These are phyloP conservation scores for Starmerella powellii DNA, from an alignment of 805 yeast genomes.

Conservation along the genomic window DNA sequence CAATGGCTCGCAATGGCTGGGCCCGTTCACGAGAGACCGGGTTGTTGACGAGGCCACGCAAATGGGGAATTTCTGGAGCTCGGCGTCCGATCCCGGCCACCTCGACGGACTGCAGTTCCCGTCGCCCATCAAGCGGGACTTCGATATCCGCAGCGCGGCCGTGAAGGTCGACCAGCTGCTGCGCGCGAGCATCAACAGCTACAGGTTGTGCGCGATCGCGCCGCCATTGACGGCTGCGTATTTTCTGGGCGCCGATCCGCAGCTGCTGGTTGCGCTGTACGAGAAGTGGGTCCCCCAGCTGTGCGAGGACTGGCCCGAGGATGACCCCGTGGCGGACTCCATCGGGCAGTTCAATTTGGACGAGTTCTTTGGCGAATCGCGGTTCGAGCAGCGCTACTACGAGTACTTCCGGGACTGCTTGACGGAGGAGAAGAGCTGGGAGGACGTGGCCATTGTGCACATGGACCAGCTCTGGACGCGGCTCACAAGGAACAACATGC, in stretches of 20 bases:
- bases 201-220: conserved; percentile 11
- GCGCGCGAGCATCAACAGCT: conserved; percentile 14
- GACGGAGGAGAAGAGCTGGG: conserved; percentile 30
- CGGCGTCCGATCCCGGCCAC: neutral
- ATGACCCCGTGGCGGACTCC: conserved; percentile 31
- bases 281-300: conserved; percentile 23
- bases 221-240: conserved; percentile 29
- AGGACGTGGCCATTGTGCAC: conserved; percentile 23
- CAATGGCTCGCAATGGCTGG: neutral
- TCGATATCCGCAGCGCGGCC: conserved; percentile 5
- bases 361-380: conserved; percentile 26
- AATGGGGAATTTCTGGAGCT: conserved; percentile 11
- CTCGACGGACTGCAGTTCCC: conserved; percentile 15
- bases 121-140: conserved; percentile 1
- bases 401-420: conserved; percentile 33
- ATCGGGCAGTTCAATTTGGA: conserved; percentile 26
- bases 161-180: conserved; percentile 19
- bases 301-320: conserved; percentile 31
- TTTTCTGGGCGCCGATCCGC: conserved; percentile 30
- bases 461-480: conserved; percentile 19
- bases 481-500: conserved; percentile 23
- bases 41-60: neutral
- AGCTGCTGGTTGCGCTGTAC: conserved; percentile 24
- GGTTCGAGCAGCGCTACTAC: conserved; percentile 29
- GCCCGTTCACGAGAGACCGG: neutral